phyloP scores from a whole-genome alignment of 1,284 basidiomycete species.

The Apiotrichum brassicae region DNA sequence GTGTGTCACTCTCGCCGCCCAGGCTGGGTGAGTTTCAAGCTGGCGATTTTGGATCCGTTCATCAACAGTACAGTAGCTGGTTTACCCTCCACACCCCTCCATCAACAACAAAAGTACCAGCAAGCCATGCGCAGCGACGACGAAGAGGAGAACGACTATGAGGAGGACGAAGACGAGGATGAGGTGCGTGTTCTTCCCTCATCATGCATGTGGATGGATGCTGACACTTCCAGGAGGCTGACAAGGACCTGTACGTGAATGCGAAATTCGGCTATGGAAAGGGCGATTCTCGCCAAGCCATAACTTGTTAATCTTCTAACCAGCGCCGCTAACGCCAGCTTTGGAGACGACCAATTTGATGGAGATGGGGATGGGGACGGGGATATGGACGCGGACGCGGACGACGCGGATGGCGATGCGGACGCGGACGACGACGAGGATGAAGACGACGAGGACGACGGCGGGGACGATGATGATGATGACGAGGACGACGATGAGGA shows the following conservation, averaged over 20 bases:
- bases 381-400: constrained; percentile 19
- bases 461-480: constrained; percentile 15
- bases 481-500: constrained; percentile 16
- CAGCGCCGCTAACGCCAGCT: constrained; percentile 6
- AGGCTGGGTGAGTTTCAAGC: too few relatives aligned
- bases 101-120: constrained; percentile 1
- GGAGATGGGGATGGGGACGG: constrained; percentile 23
- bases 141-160: constrained; percentile 32
- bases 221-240: constrained; percentile 17
- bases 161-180: constrained; percentile 19
- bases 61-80: background rate
- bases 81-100: background rate
- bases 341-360: constrained; percentile 13
- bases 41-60: background rate
- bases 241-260: constrained; percentile 16
- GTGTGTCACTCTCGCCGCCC: too few relatives aligned
- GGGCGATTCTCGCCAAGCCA: constrained; percentile 11
- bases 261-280: constrained; percentile 14
- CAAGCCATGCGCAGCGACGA: constrained; percentile 30
- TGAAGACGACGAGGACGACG: constrained; percentile 21
- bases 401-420: constrained; percentile 15
- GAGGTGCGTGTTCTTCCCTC: constrained; percentile 11
- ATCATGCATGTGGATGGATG: background rate
- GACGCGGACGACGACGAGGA: constrained; percentile 21
- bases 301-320: too few relatives aligned